Evolutionary conservation across 495 filamentous ascomycete species (phyloP).

Genomic region (Xylaria telfairii): DNA sequence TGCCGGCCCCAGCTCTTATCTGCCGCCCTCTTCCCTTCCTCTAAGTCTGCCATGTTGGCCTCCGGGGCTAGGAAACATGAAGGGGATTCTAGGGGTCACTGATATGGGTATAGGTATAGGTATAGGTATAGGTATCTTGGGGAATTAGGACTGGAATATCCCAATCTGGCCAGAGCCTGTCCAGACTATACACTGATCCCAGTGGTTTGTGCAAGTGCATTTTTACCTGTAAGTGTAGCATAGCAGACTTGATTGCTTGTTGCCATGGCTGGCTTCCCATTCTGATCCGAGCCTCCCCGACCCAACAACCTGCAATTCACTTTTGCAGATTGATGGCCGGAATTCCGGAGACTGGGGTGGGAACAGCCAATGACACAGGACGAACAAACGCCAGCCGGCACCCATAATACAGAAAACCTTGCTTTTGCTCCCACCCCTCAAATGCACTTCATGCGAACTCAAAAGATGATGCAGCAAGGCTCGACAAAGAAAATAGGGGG

Average conservation of each 20-base stretch:
- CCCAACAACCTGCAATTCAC: slow-evolving; percentile 34
- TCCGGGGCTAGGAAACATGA: slow-evolving; percentile 18
- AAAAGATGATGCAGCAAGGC: slow-evolving; percentile 29
- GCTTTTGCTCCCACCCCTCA: slow-evolving; percentile 17
- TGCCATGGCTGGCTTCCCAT: slow-evolving; percentile 16
- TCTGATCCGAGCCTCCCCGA: slow-evolving; percentile 15
- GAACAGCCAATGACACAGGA: slow-evolving; percentile 34
- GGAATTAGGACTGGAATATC: slow-evolving; percentile 3
- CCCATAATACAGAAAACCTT: slow-evolving; percentile 35
- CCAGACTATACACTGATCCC: slow-evolving; percentile 24
- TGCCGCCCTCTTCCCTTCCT: slow-evolving; percentile 12
- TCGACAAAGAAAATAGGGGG: slow-evolving; percentile 27
- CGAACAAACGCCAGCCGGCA: slow-evolving; percentile 37
- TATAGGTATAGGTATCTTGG: slow-evolving; percentile 21
- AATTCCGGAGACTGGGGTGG: slow-evolving; percentile 30
- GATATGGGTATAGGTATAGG: too few species aligned
- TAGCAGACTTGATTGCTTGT: slow-evolving; percentile 23
- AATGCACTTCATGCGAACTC: slow-evolving; percentile 32
- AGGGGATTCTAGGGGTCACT: slow-evolving; percentile 20
- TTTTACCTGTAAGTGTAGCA: slow-evolving; percentile 25
- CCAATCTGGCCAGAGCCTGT: slow-evolving; percentile 16
- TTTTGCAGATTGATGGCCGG: slow-evolving; percentile 34
- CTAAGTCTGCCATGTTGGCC: slow-evolving; percentile 19
- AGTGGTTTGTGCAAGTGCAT: slow-evolving; percentile 19
- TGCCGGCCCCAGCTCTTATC: slow-evolving; percentile 5